Evolutionary conservation across 23 red algal species (phyloP).

Genomic region (Gracilariopsis chorda): DNA sequence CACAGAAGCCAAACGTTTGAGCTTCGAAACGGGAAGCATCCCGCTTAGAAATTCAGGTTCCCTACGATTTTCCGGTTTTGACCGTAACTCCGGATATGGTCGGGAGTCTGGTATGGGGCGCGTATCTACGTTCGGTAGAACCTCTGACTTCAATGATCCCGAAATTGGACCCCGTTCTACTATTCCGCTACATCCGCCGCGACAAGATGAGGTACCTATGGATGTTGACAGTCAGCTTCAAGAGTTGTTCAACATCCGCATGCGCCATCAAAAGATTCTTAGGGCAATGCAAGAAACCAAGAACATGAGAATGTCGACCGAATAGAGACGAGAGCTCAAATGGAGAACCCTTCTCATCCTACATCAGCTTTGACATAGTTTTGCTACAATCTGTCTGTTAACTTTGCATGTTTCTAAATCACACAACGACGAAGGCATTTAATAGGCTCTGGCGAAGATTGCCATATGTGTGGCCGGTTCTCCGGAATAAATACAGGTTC

Average conservation of each 20-base stretch:
- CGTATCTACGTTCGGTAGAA: background rate
- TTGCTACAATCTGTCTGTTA: background rate
- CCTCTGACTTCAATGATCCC: background rate
- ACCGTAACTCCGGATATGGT: background rate
- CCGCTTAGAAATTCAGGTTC: background rate
- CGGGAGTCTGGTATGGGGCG: background rate
- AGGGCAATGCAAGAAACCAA: background rate
- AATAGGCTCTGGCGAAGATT: slow-evolving; percentile 88
- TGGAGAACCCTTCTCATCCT: background rate
- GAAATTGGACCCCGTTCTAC: background rate
- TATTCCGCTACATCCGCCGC: background rate
- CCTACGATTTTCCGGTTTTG: background rate
- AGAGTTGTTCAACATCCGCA: slow-evolving; percentile 15
- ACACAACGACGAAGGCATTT: background rate
- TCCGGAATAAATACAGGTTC: slow-evolving; percentile 86
- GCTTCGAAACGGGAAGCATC: background rate
- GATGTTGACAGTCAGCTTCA: slow-evolving; percentile 1
- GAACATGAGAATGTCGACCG: background rate
- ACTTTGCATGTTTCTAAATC: background rate
- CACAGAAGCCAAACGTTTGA: background rate
- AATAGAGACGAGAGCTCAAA: background rate
- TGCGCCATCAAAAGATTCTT: slow-evolving; percentile 10
- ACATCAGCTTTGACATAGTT: background rate
- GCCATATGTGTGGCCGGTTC: slow-evolving; percentile 99
- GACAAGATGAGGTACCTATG: background rate